Base-by-base conservation (phyloP, 768 basidiomycete species). In the Boletus huronensis region DNA sequence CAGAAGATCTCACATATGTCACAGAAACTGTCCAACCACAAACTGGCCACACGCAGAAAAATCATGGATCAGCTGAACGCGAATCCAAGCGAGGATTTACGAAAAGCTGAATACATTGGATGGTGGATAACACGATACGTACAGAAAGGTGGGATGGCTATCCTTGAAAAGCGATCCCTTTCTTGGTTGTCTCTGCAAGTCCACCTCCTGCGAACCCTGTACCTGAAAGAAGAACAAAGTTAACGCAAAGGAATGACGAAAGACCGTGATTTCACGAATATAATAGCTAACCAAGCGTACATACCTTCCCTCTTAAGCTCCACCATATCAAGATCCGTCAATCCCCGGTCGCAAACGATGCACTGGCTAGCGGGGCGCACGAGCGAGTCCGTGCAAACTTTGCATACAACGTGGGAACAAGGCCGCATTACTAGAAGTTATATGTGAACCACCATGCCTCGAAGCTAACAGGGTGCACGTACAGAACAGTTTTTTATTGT, bases 181-280 rank as follows among this genome's bases (percentile, higher is more conserved):
- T 77, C 68, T 82, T 87, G 35, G 82, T 85, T 0, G 89, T 88
- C 72, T 96, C 92, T n/a, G 93, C 92, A 60, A 93, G 71, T 6
- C 95, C 95, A n/a, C 95, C 94, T 50, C 90, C 89, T 8, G 95
- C 93, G 65, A 90, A 98, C 0, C 95, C 94, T 10, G 95, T 98
- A 25, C 92, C 90, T 93, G 52, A 28, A 46, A 36, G 41, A 45
- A 42, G 21, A 42, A 32, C 16, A 25, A 51, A 19, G 48, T 65
- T 23, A 58, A 42, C 14, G 25, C 17, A 36, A 38, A 42, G 5
- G 23, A 34, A 49, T 21, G 25, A 26, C 5, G 11, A 11, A 42
- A 31, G 11, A 35, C 21, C 29, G 8, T 16, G 26, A 6, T 29
- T 10, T 41, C 13, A 31, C 26, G n/a, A 10, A 46, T 26, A 25